Evolutionary conservation across 176 grass and related monocot species (phyloP).

Genomic region (Pontederia crassipes): DNA sequence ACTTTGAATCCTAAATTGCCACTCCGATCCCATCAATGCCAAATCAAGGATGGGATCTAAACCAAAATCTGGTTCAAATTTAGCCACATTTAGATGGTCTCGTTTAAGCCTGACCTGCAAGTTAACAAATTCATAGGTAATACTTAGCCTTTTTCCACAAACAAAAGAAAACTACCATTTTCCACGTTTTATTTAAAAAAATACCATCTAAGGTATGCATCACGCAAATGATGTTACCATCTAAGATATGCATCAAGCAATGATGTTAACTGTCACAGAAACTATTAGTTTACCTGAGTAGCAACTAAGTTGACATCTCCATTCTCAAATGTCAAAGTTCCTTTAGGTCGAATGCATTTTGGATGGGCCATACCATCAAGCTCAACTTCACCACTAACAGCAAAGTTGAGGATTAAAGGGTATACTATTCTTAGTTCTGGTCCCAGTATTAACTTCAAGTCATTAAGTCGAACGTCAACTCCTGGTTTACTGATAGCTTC

Average conservation of each 20-base stretch:
- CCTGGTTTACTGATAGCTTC: conserved; percentile 50
- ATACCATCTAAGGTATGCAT: background rate
- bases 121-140: conserved; percentile 24
- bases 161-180: background rate
- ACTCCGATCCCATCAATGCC: conserved; percentile 85
- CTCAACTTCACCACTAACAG: conserved; percentile 82
- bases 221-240: background rate
- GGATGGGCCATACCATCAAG: conserved; percentile 83
- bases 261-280: background rate
- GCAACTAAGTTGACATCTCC: conserved; percentile 96
- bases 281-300: conserved; percentile 58
- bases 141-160: background rate
- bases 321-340: conserved; percentile 90
- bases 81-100: conserved; percentile 86
- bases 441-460: conserved; percentile 83
- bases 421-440: conserved; percentile 94
- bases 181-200: background rate
- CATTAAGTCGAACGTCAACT: conserved; percentile 62
- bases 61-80: conserved; percentile 99
- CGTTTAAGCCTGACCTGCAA: conserved; percentile 87
- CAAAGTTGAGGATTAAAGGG: conserved; percentile 96
- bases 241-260: conserved; percentile 3
- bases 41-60: conserved; percentile 92
- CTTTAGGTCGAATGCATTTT: conserved; percentile 91
- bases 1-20: conserved; percentile 97